Evolutionary conservation across 495 filamentous ascomycete species (phyloP).

Genomic region (Aspergillus nanangensis): DNA sequence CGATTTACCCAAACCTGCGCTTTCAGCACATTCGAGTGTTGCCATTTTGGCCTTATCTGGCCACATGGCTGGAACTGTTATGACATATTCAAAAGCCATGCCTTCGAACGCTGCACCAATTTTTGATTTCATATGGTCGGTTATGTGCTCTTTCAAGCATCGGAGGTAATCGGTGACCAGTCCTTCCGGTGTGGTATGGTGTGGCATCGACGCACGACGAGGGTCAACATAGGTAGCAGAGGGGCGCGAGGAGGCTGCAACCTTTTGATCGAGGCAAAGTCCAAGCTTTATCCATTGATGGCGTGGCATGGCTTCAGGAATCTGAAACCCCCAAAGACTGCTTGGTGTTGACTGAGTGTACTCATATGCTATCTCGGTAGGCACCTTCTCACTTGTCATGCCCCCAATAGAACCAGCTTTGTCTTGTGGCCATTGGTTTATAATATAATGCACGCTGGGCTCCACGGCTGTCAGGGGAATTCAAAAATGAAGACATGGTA

Average conservation of each 20-base stretch:
- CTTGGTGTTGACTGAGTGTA: slow-evolving; percentile 22
- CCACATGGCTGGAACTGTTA: slow-evolving; percentile 65
- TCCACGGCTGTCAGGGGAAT: slow-evolving; percentile 8
- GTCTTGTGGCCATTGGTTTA: slow-evolving; percentile 22
- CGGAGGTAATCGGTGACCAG: slow-evolving; percentile 65
- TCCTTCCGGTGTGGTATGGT: slow-evolving; percentile 50
- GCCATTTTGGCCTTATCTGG: slow-evolving; percentile 67
- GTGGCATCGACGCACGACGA: slow-evolving; percentile 28
- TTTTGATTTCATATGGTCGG: slow-evolving; percentile 25
- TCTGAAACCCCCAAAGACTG: slow-evolving; percentile 47
- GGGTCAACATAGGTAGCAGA: slow-evolving; percentile 7
- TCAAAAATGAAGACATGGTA: not conserved
- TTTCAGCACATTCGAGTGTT: slow-evolving; percentile 59
- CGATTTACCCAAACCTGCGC: slow-evolving; percentile 60
- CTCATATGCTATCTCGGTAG: slow-evolving; percentile 29
- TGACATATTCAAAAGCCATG: slow-evolving; percentile 60
- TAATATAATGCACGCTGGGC: slow-evolving; percentile 16
- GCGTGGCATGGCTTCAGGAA: slow-evolving; percentile 31
- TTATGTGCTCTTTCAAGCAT: slow-evolving; percentile 21
- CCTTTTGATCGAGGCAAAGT: slow-evolving; percentile 20
- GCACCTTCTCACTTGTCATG: slow-evolving; percentile 31
- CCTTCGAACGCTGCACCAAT: slow-evolving; percentile 59
- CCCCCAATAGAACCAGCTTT: slow-evolving; percentile 17
- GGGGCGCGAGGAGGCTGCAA: slow-evolving; percentile 11
- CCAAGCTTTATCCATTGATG: slow-evolving; percentile 54